Conservation (phyloP, 441 rosid species). For the Manihot esculenta region DNA sequence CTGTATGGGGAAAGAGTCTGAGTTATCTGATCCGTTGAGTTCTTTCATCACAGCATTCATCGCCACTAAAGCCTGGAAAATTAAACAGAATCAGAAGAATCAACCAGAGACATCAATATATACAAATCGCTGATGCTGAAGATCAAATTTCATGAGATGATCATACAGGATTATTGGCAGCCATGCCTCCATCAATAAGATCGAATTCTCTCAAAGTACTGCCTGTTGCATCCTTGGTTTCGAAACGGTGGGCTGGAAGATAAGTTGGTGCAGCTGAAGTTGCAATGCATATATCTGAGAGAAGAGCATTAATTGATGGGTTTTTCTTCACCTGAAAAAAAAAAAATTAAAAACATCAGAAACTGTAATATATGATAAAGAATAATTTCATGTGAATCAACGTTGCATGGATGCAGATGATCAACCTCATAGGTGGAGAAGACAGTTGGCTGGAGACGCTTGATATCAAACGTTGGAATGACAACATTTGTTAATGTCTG, state of each 20-base stretch:
- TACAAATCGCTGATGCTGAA: neutral
- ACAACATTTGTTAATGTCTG: slow-evolving; percentile 44
- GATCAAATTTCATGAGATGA: too few species aligned
- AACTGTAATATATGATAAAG: too few species aligned
- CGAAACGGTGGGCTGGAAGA: slow-evolving; percentile 64
- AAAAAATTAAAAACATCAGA: neutral
- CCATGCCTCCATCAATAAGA: slow-evolving; percentile 69
- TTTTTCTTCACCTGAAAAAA: slow-evolving; percentile 38
- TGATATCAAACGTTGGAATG: slow-evolving; percentile 54
- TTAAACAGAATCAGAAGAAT: neutral
- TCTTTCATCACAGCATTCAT: slow-evolving; percentile 55
- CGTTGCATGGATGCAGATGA: neutral
- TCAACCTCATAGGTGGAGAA: slow-evolving; percentile 42
- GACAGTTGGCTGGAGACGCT: slow-evolving; percentile 43
- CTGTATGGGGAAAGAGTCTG: slow-evolving; percentile 44
- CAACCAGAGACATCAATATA: neutral
- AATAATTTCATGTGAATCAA: too few species aligned
- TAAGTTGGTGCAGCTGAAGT: slow-evolving; percentile 88
- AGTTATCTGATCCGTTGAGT: slow-evolving; percentile 36
- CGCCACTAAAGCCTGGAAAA: slow-evolving; percentile 47
- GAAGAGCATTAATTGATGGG: slow-evolving; percentile 44
- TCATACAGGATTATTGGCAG: slow-evolving; percentile 61
- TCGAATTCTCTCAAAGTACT: slow-evolving; percentile 41
- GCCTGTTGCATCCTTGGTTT: slow-evolving; percentile 35
- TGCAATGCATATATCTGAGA: slow-evolving; percentile 58